Evolutionary conservation across 1,139 yeast species (phyloP).

Genomic region (Entelexis sorbosivorans): DNA sequence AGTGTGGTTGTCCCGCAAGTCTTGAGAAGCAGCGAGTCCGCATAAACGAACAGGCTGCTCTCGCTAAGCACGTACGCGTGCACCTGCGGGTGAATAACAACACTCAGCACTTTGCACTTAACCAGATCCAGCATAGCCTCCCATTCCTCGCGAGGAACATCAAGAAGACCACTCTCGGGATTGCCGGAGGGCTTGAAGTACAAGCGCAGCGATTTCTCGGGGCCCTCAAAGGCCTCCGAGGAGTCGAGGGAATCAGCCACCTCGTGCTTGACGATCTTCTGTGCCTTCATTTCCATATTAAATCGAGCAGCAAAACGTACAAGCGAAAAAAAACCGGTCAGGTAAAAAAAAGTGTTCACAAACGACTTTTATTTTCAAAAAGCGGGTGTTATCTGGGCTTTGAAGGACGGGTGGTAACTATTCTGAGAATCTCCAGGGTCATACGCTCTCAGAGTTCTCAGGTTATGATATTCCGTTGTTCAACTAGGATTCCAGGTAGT

Average conservation of each 20-base stretch:
- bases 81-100: slow-evolving; percentile 52
- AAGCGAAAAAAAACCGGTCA: slow-evolving; percentile 16
- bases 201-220: slow-evolving; percentile 82
- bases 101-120: slow-evolving; percentile 78
- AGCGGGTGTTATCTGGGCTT: slow-evolving; percentile 34
- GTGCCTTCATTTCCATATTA: slow-evolving; percentile 16
- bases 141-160: slow-evolving; percentile 59
- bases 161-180: slow-evolving; percentile 39
- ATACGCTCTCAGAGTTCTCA: slow-evolving; percentile 1
- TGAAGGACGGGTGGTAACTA: slow-evolving; percentile 32
- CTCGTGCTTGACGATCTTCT: slow-evolving; percentile 45
- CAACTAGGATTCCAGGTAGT: neutral
- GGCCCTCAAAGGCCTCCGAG: slow-evolving; percentile 89
- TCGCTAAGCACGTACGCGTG: slow-evolving; percentile 86
- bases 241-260: slow-evolving; percentile 75
- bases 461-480: neutral
- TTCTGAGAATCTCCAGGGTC: slow-evolving; percentile 11
- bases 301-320: slow-evolving; percentile 2
- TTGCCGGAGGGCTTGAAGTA: slow-evolving; percentile 47
- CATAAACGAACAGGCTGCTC: slow-evolving; percentile 79
- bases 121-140: slow-evolving; percentile 66
- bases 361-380: slow-evolving; percentile 25
- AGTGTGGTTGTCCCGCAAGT: slow-evolving; percentile 97
- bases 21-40: slow-evolving; percentile 74
- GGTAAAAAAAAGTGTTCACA: slow-evolving; percentile 15